Evolutionary conservation across 108 stramenopile genomes (phyloP).

Genomic region (Cyclostephanos tholiformis): DNA sequence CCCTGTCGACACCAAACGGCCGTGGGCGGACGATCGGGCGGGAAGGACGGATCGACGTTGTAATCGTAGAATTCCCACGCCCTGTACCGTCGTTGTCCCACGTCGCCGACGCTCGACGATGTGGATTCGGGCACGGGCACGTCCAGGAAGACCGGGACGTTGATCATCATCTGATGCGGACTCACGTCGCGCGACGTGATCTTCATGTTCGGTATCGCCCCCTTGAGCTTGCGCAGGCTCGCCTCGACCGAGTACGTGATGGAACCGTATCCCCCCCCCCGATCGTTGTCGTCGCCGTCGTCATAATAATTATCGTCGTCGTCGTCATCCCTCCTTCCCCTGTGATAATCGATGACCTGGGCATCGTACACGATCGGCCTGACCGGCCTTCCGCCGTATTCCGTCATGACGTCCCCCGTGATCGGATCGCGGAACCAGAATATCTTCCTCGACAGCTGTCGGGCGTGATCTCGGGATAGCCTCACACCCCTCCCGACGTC

Average conservation of each 20-base stretch:
- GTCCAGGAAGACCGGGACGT: constrained; percentile 36
- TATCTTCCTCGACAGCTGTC: constrained; percentile 37
- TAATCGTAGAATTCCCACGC: constrained; percentile 53
- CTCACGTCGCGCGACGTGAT: constrained; percentile 23
- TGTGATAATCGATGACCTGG: constrained; percentile 41
- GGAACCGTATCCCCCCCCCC: neutral
- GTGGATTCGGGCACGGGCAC: constrained; percentile 5
- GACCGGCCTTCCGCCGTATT: constrained; percentile 27
- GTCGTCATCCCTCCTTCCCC: neutral
- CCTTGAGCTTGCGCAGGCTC: constrained; percentile 24
- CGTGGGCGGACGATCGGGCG: constrained; percentile 24
- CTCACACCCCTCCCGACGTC: constrained; percentile 31
- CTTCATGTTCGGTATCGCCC: constrained; percentile 22
- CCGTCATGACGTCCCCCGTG: constrained; percentile 28
- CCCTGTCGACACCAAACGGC: constrained; percentile 37
- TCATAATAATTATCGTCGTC: no score
- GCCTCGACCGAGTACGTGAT: constrained; percentile 28
- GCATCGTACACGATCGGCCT: constrained; percentile 32
- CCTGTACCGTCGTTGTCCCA: constrained; percentile 15
- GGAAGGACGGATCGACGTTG: constrained; percentile 26
- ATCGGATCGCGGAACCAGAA: constrained; percentile 46
- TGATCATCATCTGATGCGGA: constrained; percentile 17
- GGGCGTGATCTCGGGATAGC: constrained; percentile 14
- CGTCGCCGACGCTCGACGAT: neutral
- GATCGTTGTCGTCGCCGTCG: no score